These are phyloP conservation scores for Apiospora marii DNA, from an alignment of 2,329 filamentous ascomycete genomes.

Conservation along the genomic window DNA sequence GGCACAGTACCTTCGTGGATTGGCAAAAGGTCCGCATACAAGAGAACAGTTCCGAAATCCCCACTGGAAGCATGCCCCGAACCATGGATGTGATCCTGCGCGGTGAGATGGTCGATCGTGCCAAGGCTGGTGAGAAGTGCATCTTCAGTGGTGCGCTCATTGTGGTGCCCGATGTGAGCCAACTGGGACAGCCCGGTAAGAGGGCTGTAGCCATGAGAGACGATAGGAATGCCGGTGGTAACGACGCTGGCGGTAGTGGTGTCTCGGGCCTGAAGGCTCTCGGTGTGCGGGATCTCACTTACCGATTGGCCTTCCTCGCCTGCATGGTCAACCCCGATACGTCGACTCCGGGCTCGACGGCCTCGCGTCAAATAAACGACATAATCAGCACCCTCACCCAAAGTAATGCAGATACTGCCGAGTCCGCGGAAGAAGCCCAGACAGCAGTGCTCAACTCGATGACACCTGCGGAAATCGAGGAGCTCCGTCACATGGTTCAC, in stretches of 20 bases:
- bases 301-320: conserved; percentile 93
- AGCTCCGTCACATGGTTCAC: conserved; percentile 92
- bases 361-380: conserved; percentile 80
- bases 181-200: conserved; percentile 87
- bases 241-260: conserved; percentile 83
- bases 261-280: conserved; percentile 89
- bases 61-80: conserved; percentile 96
- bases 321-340: conserved; percentile 96
- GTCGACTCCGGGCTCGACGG: conserved; percentile 77
- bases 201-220: conserved; percentile 86
- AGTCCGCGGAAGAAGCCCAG: conserved; percentile 85
- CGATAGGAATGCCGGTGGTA: conserved; percentile 74
- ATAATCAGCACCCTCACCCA: conserved; percentile 86
- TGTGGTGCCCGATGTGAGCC: conserved; percentile 95
- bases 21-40: conserved; percentile 99
- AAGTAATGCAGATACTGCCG: conserved; percentile 70
- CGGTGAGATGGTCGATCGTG: conserved; percentile 96
- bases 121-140: conserved; percentile 97
- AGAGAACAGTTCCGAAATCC: conserved; percentile 98
- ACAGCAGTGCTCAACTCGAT: conserved; percentile 86
- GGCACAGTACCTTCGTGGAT: conserved; percentile 96
- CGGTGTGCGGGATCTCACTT: conserved; percentile 93
- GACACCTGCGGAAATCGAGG: conserved; percentile 86
- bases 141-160: conserved; percentile 97
- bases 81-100: conserved; percentile 97